Base-by-base conservation (phyloP, 1,284 basidiomycete genomes). In the Boletus sp. region DNA sequence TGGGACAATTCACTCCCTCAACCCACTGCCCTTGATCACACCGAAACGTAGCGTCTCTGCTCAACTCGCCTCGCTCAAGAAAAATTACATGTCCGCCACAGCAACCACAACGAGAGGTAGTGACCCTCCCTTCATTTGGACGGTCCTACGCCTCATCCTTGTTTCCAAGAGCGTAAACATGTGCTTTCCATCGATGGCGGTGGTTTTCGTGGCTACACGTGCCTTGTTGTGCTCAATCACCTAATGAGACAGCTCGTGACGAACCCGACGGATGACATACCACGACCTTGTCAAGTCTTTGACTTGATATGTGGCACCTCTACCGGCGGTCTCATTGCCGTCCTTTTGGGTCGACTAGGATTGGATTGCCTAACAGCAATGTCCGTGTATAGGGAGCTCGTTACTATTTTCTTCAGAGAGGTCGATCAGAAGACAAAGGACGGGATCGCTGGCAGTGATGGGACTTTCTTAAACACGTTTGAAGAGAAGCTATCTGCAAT, bases 351-450 rank as follows among this genome's bases (percentile, higher is more conserved):
- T 25, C 30, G 54, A n/a, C 25, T 55, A 6, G 44, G 54, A 27
- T 27, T 55, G 46, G 54, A 55, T 55, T 55, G 54, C 25, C 23
- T 27, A 21, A 48, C 54, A 1, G 54, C 54, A 55, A 55, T 55
- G 54, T 55, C 54, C 30, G 54, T 47, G 3, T 55, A 55, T 25
- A 13, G 11, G 43, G 43, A 55, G 21, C 44, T 48, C 1, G 46
- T 44, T 16, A 47, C 44, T 8, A 23, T 28, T 27, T 25, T 55
- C 23, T 55, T 55, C 54, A 16, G 25, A 11, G 54, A 44, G 11
- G 44, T 55, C 30, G 44, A 55, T 17, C 23, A 48, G 21, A 17
- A 28, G 6, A 19, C 35, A 7, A 38, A 9, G 33, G 43, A 47
- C 23, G 47, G 16, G 6, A 35, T 31, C 25, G 9, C 23, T 44